These are phyloP conservation scores for Pseudohyphozyma bogoriensis DNA, from an alignment of 768 basidiomycete genomes.

Conservation along the genomic window DNA sequence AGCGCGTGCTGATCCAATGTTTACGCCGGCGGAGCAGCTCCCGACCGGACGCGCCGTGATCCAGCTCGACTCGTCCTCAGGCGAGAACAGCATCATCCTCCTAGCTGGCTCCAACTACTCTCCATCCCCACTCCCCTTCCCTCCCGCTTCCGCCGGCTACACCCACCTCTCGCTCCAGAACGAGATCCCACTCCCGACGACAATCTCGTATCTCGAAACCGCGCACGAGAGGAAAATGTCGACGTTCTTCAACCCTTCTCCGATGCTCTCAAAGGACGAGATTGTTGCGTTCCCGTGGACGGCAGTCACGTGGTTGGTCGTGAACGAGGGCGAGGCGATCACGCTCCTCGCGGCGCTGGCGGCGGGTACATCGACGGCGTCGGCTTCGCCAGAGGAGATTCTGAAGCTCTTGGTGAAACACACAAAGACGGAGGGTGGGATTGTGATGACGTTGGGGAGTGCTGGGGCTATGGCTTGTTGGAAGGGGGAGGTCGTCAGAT, in stretches of 20 bases:
- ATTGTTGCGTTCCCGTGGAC: constrained; percentile 38
- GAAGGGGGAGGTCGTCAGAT: not conserved
- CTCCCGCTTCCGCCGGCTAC: constrained; percentile 22
- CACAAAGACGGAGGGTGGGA: not conserved
- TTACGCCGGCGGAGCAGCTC: constrained; percentile 3
- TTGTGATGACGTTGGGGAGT: constrained; percentile 23
- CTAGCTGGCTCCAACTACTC: constrained; percentile 29
- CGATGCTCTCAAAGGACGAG: constrained; percentile 37
- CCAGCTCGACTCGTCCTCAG: constrained; percentile 37
- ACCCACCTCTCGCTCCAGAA: constrained; percentile 42
- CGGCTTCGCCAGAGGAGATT: no score
- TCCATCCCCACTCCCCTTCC: not conserved
- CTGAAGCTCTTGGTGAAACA: not conserved
- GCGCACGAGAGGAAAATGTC: constrained; percentile 24
- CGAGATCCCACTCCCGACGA: constrained; percentile 40
- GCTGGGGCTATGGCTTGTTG: constrained; percentile 10
- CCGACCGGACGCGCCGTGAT: constrained; percentile 43
- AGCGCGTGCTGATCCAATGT: not conserved
- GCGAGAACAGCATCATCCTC: constrained; percentile 42
- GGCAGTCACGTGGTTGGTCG: constrained; percentile 38
- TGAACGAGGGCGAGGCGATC: constrained; percentile 41
- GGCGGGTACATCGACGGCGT: not conserved
- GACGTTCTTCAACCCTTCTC: constrained; percentile 42
- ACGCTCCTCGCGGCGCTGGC: constrained; percentile 28
- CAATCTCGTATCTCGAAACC: constrained; percentile 31